phyloP scores from a whole-genome alignment of 257 asterid species.

The Cruciata laevipes region DNA sequence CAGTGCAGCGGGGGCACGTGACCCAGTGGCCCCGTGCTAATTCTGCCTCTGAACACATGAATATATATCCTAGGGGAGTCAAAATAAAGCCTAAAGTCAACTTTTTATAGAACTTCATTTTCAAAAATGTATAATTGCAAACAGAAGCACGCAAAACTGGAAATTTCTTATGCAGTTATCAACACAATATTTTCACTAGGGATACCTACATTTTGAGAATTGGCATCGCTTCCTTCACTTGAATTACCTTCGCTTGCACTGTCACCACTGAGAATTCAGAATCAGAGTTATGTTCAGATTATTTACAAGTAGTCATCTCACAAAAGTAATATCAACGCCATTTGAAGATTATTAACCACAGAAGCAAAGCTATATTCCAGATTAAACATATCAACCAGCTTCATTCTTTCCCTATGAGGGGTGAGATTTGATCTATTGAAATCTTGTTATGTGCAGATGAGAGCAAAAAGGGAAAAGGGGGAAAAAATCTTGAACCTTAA shows the following conservation, averaged over 20 bases:
- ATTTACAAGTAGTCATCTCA: slow-evolving; percentile 6
- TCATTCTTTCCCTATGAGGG: too few species aligned
- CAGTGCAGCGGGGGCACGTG: too few species aligned
- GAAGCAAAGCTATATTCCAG: background rate
- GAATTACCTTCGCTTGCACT: slow-evolving; percentile 87
- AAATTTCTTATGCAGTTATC: background rate
- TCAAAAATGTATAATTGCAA: background rate
- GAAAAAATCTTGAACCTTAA: background rate
- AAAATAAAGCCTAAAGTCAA: background rate
- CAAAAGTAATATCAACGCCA: background rate
- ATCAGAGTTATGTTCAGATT: background rate
- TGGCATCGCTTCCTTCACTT: slow-evolving; percentile 81
- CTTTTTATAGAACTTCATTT: slow-evolving; percentile 2
- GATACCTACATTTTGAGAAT: slow-evolving; percentile 76
- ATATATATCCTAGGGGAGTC: background rate
- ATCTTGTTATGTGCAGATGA: background rate
- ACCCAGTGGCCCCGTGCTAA: too few species aligned
- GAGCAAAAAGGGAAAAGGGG: background rate
- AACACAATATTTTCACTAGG: background rate
- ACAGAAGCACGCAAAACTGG: background rate
- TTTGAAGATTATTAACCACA: background rate
- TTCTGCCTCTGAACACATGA: too few species aligned
- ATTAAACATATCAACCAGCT: background rate
- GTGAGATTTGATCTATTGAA: background rate
- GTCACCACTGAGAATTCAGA: slow-evolving; percentile 60